Base-by-base conservation (phyloP, 768 basidiomycete species). In the Rhodocollybia butyracea region DNA sequence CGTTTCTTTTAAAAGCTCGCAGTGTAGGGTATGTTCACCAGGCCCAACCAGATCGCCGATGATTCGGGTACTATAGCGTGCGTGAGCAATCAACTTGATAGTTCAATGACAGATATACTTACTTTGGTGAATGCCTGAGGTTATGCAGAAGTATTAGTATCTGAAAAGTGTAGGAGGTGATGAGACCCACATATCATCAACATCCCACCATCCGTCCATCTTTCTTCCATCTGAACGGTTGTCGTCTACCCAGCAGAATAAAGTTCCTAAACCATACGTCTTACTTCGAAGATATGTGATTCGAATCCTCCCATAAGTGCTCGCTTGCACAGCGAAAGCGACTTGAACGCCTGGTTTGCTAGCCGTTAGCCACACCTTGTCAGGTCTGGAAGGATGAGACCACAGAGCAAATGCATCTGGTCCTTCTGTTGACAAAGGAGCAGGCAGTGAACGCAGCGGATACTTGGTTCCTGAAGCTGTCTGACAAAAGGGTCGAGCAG, bases 121-220 rank as follows among this genome's bases (percentile, higher is more conserved):
- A 48, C 47, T 48, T 15, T 48, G 30, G 29, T 21, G 31, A 30
- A 15, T 48, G 17, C 8, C 47, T 48, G n/a, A n/a, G n/a, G n/a
- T n/a, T n/a, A n/a, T n/a, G n/a, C n/a, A n/a, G n/a, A n/a, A n/a
- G n/a, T n/a, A n/a, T n/a, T n/a, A n/a, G n/a, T n/a, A n/a, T n/a
- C 17, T 36, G 8, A 36, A 36, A 36, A 36, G 17, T 17, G 39
- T 17, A 40, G n/a, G n/a, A 40, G 39, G 13, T 6, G 8, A 19
- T 7, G 7, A 36, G 10, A 50, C 48, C 10, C 34, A 38, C 34
- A 50, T 50, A 50, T 50, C 22, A 13, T 38, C 13, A 21, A 24
- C 12, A 11, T 38, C 21, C 48, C 48, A 50, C 48, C 48, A 50
- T n/a, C 48, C 48, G 26, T 50, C 32, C 34, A 50, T 34, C 34